Evolutionary conservation across 495 filamentous ascomycete genomes (phyloP), one percentile per base, ranked within the genome.

Genomic region (Tetracladium marchalianum): DNA sequence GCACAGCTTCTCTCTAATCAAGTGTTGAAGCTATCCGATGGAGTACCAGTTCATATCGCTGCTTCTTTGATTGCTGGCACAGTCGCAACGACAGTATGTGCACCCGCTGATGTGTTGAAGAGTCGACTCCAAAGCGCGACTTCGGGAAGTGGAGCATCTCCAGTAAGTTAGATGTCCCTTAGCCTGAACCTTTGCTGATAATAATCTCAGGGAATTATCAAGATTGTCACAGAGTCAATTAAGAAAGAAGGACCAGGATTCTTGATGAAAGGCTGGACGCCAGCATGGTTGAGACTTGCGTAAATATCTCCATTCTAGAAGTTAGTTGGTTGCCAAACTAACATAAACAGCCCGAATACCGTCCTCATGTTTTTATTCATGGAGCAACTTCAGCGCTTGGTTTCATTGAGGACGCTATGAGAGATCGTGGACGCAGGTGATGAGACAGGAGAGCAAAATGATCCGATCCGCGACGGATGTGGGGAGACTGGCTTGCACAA

Each of bases 211-310:
- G 22, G 54, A 42, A 35, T 66, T 8, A 46, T 59, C 35, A 57
- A 56, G 32, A 61, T 62, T 17, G 19, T 64, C 15, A 41, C 43
- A 6, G 46, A 58, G 2, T 56, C 59, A 4, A 36, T 66, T 13
- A 49, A 47, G 16, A 49, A 48, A n/a, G 61, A 66, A 51, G 64
- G 62, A 5, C 61, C 59, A 9, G 41, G 49, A 16, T 67, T 67
- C 27, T 49, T 67, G 17, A 67, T 67, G 62, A 65, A 63, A 45
- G 64, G 64, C 3, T 67, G 65, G 65, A 67, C 63, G 11, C 63
- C 65, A 11, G 65, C 65, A 8, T 66, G 65, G 63, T 37, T 67
- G 34, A 49, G 63, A 39, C 49, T 67, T 37, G 62, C 63, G 59
- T 64, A 43, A 42, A 59, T 41, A 5, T 27, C 15, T 15, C 32